Percentiles rank a stretch among this genome's conserved stretches.
Conservation (phyloP, 805 yeast genomes). For the Lipomyces yamadae region DNA sequence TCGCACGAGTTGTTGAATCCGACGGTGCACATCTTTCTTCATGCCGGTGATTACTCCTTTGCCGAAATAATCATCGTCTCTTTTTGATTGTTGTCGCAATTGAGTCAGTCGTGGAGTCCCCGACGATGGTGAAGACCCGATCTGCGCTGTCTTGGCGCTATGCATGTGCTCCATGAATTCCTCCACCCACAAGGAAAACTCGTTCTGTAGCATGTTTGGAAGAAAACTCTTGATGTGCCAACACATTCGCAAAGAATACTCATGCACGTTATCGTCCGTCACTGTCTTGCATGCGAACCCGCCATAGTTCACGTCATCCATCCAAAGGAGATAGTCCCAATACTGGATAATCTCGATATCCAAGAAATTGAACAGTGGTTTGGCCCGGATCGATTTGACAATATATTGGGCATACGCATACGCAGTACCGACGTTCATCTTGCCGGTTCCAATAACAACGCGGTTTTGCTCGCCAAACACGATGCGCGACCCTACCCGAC, state of each 20-base stretch:
- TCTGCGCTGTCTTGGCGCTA: constrained; percentile 54
- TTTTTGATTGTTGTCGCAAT: constrained; percentile 12
- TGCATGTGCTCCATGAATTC: constrained; percentile 74
- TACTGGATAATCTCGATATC: constrained; percentile 74
- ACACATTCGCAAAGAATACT: constrained; percentile 53
- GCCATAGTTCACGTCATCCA: constrained; percentile 87
- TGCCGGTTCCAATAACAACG: constrained; percentile 72
- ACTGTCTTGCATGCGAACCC: constrained; percentile 60
- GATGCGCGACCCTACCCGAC: constrained; percentile 74
- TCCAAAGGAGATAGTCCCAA: constrained; percentile 95
- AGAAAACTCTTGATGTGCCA: constrained; percentile 83
- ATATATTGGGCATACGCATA: constrained; percentile 89
- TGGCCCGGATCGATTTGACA: constrained; percentile 74
- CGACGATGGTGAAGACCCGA: constrained; percentile 13
- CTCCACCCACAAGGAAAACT: constrained; percentile 85
- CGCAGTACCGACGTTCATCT: constrained; percentile 80
- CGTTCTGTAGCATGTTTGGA: constrained; percentile 75
- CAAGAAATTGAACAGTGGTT: constrained; percentile 79
- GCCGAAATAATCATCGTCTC: constrained; percentile 44
- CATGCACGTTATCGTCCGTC: constrained; percentile 39
- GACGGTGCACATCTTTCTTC: constrained; percentile 52
- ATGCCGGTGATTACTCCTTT: constrained; percentile 40
- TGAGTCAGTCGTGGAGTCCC: constrained; percentile 38
- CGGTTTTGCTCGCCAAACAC: constrained; percentile 81
- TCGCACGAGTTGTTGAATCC: constrained; percentile 67